phyloP scores from a whole-genome alignment of 228 moss, liverwort and hornwort genomes.

The Sphagnum fallax region DNA sequence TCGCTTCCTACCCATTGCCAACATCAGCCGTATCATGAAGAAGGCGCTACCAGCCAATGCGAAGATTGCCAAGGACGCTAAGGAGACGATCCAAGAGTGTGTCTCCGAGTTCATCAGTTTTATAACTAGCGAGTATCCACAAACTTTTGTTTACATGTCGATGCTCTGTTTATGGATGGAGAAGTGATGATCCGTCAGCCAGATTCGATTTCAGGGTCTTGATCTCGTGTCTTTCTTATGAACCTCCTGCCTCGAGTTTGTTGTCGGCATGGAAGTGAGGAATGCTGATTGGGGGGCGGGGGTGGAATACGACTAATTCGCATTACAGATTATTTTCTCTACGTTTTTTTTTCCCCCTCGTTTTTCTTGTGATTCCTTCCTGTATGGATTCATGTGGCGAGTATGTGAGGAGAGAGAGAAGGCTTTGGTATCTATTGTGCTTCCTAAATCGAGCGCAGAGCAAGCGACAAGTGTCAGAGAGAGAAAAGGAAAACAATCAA shows the following conservation, averaged over 20 bases:
- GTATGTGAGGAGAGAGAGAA: too few species aligned
- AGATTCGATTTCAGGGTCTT: neutral
- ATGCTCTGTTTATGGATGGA: neutral
- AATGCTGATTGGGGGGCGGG: too few species aligned
- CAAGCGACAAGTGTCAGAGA: constrained; percentile 90
- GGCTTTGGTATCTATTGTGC: neutral
- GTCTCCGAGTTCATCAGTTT: constrained; percentile 99
- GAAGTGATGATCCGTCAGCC: too few species aligned
- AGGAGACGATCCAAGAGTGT: constrained; percentile 96
- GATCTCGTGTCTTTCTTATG: neutral
- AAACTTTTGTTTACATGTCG: neutral
- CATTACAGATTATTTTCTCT: neutral
- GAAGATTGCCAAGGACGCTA: constrained; percentile 94
- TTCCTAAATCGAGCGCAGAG: constrained; percentile 24
- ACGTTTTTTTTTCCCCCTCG: neutral
- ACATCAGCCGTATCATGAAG: constrained; percentile 94
- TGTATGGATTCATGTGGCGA: too few species aligned
- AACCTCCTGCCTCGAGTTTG: neutral
- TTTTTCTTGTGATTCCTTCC: constrained; percentile 1
- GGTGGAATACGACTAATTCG: neutral
- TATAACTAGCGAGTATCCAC: constrained; percentile 69
- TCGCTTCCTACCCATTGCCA: constrained; percentile 90
- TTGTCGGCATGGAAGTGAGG: neutral
- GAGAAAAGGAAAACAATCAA: constrained; percentile 95
- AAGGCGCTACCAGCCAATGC: constrained; percentile 87